Base-by-base conservation (phyloP, 768 basidiomycete genomes). In the Tylopilus rubrobrunneus region DNA sequence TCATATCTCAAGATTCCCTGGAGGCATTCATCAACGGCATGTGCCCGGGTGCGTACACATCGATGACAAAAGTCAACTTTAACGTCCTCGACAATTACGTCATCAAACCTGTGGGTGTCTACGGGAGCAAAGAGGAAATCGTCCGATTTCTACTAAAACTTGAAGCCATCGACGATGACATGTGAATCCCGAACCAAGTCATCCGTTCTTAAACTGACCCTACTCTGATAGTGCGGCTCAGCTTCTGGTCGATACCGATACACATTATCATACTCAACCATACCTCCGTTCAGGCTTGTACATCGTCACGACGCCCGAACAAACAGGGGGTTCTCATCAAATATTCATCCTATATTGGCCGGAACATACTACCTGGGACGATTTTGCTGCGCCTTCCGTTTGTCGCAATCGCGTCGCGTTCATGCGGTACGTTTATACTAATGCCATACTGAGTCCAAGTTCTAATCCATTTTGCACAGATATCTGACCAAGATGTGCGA, bases 331-430 rank as follows among this genome's bases (percentile, higher is more conserved):
- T 2, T 27, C 43, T 2, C 63, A 71, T 25, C 61, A 70, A 23
- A 47, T 79, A 7, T 81, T 79, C 47, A 73, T 82, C 14, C 58
- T 85, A 7, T 84, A 81, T 52, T 86, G 85, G 84, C 83, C 83
- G 0, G 81, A 86, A 54, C 72, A 79, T 29, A 73, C 67, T 0
- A 84, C 83, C 0, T 85, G 84, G 84, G 62, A 78, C 33, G 81
- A 84, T 61, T 66, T 71, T 14, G 76, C 80, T 0, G 34, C 67
- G 7, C 68, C 74, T 1, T 68, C 79, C 5, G 74, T 80, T 45
- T 61, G 71, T 28, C 74, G 77, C 3, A 85, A 84, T 66, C 73
- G 84, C 7, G 70, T 78, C 3, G 81, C 82, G 0, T 85, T 85
- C 58, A 84, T 85, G 81, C 68, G 83, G 84, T 80, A 65, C 37